These are phyloP conservation scores for Kwoniella sp. DNA, from an alignment of 768 basidiomycete species.

Conservation along the genomic window DNA sequence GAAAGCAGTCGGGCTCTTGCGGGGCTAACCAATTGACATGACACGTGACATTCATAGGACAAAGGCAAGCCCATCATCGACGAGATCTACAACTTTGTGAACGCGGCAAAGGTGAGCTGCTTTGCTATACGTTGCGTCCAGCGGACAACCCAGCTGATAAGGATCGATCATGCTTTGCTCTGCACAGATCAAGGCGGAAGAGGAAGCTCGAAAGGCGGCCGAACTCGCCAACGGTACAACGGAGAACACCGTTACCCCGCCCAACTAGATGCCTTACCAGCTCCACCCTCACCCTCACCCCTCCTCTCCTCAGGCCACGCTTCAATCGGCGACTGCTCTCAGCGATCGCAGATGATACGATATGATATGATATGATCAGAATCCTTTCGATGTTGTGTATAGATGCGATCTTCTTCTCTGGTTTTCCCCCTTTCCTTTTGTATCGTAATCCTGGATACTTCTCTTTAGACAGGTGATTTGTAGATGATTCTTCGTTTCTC, in stretches of 20 bases:
- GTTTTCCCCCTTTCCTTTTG: not conserved
- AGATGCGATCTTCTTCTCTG: not conserved
- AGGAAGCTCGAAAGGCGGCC: conserved; percentile 31
- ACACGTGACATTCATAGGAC: conserved; percentile 27
- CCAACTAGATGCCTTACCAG: too few species aligned
- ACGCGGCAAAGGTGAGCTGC: conserved; percentile 48
- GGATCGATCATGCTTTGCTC: too few species aligned
- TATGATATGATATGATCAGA: not conserved
- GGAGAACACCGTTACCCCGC: conserved; percentile 7
- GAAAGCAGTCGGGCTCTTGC: not conserved
- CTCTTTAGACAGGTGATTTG: too few species aligned
- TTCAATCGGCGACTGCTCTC: too few species aligned
- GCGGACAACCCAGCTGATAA: not conserved
- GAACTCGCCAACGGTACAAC: conserved; percentile 31
- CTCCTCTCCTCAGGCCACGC: too few species aligned
- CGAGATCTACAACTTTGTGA: conserved; percentile 50
- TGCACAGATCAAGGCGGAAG: conserved; percentile 40
- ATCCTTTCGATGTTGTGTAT: not conserved
- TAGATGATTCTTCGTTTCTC: too few species aligned
- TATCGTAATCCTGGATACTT: too few species aligned
- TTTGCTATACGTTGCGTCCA: conserved; percentile 3
- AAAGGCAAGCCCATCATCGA: conserved; percentile 51
- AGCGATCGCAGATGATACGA: not conserved
- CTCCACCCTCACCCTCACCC: too few species aligned
- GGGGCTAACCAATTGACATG: not conserved